Evolutionary conservation across 352 stramenopile genomes (phyloP), one percentile per base, ranked within the genome.

Genomic region (Phytophthora nicotianae): DNA sequence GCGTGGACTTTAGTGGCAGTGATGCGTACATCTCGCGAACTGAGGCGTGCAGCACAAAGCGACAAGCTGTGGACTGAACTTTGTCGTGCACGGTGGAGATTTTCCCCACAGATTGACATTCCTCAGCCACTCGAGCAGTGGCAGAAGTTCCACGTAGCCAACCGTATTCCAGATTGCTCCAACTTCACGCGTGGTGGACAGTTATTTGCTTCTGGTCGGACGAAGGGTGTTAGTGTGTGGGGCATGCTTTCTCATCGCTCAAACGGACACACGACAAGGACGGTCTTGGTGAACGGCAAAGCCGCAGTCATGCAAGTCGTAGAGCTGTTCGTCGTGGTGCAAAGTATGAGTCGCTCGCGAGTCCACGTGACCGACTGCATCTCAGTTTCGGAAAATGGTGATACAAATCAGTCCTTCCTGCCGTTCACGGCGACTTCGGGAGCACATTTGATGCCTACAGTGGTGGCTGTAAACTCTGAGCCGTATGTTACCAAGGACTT

Each of bases 181-280:
- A 58, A 50, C 8, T 73, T 81, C 38, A 79, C 58, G 50, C 37
- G 35, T 38, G 59, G 51, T 24, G 65, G 67, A 3, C 19, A 73
- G 19, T 50, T 50, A 16, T 79, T 88, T 55, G 74, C 79, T 14
- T 66, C 69, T 6, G 76, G 72, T 23, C 62, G 67, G 9, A 23
- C 37, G 8, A 55, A 58, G 14, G 50, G 46, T 16, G 43, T 86
- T n/a, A 58, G 45, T 37, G 49, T 75, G 5, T 88, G 79, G 79
- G 72, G 65, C 2, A 50, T 79, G 26, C 63, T 88, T 11, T 73
- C 74, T 42, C 76, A 63, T 24, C 76, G 79, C 2, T 88, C 79
- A 1, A 88, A 88, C 27, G 79, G 79, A 16, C 76, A 68, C 27
- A 88, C 79, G 16, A 88, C 76, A 24, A 70, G 79, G 4, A 81